Base-by-base conservation (phyloP, 2,329 filamentous ascomycete species). In the Alternaria alternata region DNA sequence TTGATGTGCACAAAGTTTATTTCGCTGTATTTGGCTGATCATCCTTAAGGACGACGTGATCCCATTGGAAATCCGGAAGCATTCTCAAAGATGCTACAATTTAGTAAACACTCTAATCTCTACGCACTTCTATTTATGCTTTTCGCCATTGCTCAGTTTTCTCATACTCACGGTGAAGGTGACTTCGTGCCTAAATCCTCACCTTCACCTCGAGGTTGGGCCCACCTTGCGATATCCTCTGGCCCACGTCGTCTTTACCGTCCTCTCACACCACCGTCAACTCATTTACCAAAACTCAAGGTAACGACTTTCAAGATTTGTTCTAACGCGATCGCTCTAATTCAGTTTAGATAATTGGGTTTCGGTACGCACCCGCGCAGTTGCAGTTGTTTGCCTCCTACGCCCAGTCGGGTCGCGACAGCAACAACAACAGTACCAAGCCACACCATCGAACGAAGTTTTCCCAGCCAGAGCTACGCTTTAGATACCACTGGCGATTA, bases 161-260 rank as follows among this genome's bases (percentile, higher is more conserved):
- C 4, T 38, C 16, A 16, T 24, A 49, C 53, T 55, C 53, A 41
- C 41, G 18, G 42, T 54, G 55, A 58, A 39, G 11, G 11, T n/a
- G 34, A 48, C 4, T 55, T 16, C 20, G 18, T 22, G 20, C 4
- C 16, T 36, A 26, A n/a, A 18, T 28, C 51, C 42, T 59, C 43
- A 54, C 41, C 20, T 57, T 58, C 49, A 58, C 51, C 20, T 34
- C n/a, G 20, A 48, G 20, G 38, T 22, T 18, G 30, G 14, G 22
- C n/a, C 20, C 20, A 14, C 18, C 18, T 51, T n/a, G 18, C 42
- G 20, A 48, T 41, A 12, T 36, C 32, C 36, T 26, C 30, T 34
- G 14, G 16, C 24, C 32, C 38, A 28, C 41, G 14, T 53, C 7
- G 7, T 53, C n/a, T 24, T 6, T 51, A 16, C 6, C 44, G 18